Percentiles rank a stretch among this genome's conserved stretches.
Conservation (phyloP, 78 protist genomes). For the Tieghemostelium lacteum region DNA sequence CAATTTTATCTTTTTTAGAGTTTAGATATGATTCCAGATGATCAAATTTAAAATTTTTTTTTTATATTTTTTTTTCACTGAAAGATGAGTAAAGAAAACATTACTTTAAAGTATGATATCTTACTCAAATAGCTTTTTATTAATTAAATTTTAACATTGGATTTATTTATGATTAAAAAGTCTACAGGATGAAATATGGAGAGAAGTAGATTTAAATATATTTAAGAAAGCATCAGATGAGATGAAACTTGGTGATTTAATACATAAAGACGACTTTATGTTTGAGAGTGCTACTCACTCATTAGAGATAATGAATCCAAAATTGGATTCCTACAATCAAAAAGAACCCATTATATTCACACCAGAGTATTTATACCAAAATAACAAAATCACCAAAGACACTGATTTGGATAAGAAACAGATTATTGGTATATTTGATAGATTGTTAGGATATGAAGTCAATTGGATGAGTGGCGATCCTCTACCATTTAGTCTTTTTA, state of each 20-base stretch:
- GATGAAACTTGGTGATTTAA: neutral
- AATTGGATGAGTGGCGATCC: constrained; percentile 47
- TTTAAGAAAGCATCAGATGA: neutral
- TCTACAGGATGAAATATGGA: too few species aligned
- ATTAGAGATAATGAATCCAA: constrained; percentile 16
- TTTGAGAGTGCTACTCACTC: neutral
- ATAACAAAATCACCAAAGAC: constrained; percentile 18
- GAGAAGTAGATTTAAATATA: neutral
- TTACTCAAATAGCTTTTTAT: too few species aligned
- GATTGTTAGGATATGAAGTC: constrained; percentile 9
- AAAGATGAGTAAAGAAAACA: too few species aligned
- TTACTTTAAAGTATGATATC: too few species aligned
- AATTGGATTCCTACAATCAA: constrained; percentile 15
- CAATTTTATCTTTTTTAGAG: too few species aligned
- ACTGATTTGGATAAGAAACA: constrained; percentile 7
- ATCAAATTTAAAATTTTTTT: too few species aligned
- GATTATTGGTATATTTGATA: constrained; percentile 38
- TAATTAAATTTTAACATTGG: too few species aligned
- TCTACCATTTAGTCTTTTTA: constrained; percentile 29
- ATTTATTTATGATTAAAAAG: too few species aligned
- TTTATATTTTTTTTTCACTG: too few species aligned
- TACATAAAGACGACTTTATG: neutral
- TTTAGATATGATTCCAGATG: too few species aligned
- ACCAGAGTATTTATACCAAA: constrained; percentile 32
- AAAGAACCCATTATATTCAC: neutral